Evolutionary conservation across 768 basidiomycete genomes (phyloP).

Genomic region (Floccularia luteovirens): DNA sequence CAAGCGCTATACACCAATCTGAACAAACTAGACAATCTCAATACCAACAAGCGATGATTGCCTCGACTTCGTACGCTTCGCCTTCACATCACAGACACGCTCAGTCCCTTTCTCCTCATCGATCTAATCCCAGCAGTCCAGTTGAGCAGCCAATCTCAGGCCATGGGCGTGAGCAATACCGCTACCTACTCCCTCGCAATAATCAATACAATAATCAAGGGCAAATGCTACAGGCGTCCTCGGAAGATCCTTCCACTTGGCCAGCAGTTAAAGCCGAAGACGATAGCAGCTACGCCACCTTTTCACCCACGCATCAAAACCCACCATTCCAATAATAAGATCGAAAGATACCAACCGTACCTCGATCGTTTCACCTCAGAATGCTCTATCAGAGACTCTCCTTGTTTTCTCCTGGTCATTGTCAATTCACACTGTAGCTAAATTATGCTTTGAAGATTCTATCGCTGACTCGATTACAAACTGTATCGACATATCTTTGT

Average conservation of each 20-base stretch:
- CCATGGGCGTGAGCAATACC: slow-evolving; percentile 24
- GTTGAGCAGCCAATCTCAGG: slow-evolving; percentile 19
- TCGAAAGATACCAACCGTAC: slow-evolving; percentile 3
- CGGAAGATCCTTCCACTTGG: slow-evolving; percentile 9
- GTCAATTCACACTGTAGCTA: too few species aligned
- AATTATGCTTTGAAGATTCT: too few species aligned
- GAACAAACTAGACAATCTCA: slow-evolving; percentile 16
- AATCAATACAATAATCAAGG: slow-evolving; percentile 4
- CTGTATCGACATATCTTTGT: slow-evolving; percentile 8
- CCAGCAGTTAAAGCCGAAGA: slow-evolving; percentile 21
- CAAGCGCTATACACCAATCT: slow-evolving; percentile 19
- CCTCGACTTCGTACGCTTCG: slow-evolving; percentile 21
- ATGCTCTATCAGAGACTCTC: background rate
- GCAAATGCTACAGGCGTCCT: slow-evolving; percentile 3
- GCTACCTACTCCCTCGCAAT: slow-evolving; percentile 22
- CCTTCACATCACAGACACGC: slow-evolving; percentile 22
- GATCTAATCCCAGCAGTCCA: slow-evolving; percentile 25
- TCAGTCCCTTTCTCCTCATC: slow-evolving; percentile 27
- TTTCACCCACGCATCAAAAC: slow-evolving; percentile 13
- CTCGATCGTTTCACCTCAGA: too few species aligned
- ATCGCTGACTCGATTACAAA: too few species aligned
- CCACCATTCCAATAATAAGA: slow-evolving; percentile 15
- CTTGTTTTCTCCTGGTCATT: too few species aligned
- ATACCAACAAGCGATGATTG: slow-evolving; percentile 20
- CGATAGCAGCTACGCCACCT: slow-evolving; percentile 13